Percentiles rank a stretch among this genome's conserved stretches.
Conservation (phyloP, 164 flowering plant species). For the Dillenia turbinata region DNA sequence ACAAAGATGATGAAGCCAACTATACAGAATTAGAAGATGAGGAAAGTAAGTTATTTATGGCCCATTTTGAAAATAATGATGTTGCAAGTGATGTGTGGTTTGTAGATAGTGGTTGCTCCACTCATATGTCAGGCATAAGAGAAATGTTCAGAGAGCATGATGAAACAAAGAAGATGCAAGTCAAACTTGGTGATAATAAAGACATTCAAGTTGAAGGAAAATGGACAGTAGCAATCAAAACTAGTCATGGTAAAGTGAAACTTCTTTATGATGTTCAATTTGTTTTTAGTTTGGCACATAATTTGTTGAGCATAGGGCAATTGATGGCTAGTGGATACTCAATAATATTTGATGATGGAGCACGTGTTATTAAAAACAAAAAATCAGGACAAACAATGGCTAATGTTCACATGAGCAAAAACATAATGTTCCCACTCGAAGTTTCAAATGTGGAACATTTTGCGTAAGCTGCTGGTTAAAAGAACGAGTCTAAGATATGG, state of each 20-base stretch:
- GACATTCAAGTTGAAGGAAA: slow-evolving; percentile 4
- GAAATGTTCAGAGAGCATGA: slow-evolving; percentile 5
- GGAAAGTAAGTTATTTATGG: slow-evolving; percentile 2
- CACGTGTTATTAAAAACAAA: slow-evolving; percentile 3
- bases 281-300: slow-evolving; percentile 5
- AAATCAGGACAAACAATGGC: slow-evolving; percentile 1
- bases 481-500: slow-evolving; percentile 7
- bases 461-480: neutral
- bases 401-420: neutral
- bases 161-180: slow-evolving; percentile 3
- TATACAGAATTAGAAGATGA: neutral
- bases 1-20: neutral
- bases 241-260: neutral
- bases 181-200: slow-evolving; percentile 7
- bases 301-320: neutral
- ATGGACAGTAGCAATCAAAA: slow-evolving; percentile 3
- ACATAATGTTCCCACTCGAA: no score
- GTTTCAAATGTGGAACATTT: neutral
- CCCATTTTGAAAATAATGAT: neutral
- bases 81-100: slow-evolving; percentile 5
- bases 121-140: slow-evolving; percentile 4
- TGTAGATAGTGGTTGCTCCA: slow-evolving; percentile 12
- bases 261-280: slow-evolving; percentile 4
- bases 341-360: no score
- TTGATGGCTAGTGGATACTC: no score